Evolutionary conservation across 306 rosid species (phyloP), one percentile per base, ranked within the genome.

Genomic region (Casuarina cunninghamiana): DNA sequence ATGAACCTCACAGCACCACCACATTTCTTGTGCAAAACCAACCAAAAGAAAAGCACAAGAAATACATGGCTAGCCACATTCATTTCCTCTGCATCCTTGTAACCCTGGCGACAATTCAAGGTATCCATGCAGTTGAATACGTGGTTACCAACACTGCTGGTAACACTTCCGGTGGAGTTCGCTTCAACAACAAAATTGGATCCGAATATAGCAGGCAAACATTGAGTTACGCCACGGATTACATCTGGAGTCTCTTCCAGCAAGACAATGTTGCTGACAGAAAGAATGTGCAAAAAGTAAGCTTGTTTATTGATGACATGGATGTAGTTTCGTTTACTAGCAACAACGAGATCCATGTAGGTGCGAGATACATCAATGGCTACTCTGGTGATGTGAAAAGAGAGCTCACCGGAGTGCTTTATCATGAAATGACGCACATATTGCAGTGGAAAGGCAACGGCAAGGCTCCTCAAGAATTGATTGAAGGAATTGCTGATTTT

Each of bases 361-460:
- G 32, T 26, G 32, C 32, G 32, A 26, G 32, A 26, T 26, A 26
- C 32, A 26, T 26, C 2, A 74, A 61, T 2, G 58, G n/a, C 48
- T 77, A 60, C 42, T 2, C 11, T 0, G 78, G 85, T 1, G 73
- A 89, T 15, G 1, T 85, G 0, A 85, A 83, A 74, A 69, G 62
- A 8, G 89, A 87, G 32, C 68, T 83, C 4, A 75, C 79, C 0
- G 85, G 87, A 9, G 42, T 82, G 53, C 21, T 87, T 1, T 85
- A 85, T 26, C 32, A 26, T 26, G 32, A 26, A 26, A 26, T 26
- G 32, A 26, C 32, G 32, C 32, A 26, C 32, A 4, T 79, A 7
- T 76, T 63, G 90, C 82, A 69, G 77, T 82, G 85, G 87, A 72
- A 78, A 3, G 88, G 84, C 2, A 82, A 80, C 0, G 69, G 32